Conservation (phyloP, 805 yeast genomes). For the Starmera dryadoides region DNA sequence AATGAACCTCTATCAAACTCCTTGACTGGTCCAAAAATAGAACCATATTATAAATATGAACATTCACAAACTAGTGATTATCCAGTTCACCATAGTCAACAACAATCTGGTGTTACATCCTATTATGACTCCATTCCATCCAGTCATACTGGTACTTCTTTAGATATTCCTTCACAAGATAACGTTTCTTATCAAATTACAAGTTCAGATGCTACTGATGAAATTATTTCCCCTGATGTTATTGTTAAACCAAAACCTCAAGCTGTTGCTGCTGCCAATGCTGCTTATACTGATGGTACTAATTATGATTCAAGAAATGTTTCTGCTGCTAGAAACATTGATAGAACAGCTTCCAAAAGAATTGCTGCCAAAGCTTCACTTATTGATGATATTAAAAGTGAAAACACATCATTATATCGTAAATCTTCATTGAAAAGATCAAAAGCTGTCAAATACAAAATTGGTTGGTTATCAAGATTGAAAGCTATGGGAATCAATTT, state of each 20-base stretch:
- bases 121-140: background rate
- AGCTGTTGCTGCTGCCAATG: too few relatives aligned
- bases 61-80: background rate
- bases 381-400: conserved; percentile 2
- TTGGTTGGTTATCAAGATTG: conserved; percentile 29
- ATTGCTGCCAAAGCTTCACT: too few relatives aligned
- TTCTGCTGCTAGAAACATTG: too few relatives aligned
- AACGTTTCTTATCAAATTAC: conserved; percentile 23
- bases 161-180: conserved; percentile 12
- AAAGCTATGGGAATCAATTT: conserved; percentile 19
- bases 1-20: background rate
- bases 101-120: background rate
- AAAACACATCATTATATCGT: conserved; percentile 9
- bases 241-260: background rate
- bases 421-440: conserved; percentile 23
- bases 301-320: too few relatives aligned
- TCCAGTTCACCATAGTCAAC: background rate
- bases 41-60: conserved; percentile 12
- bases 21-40: conserved; percentile 11
- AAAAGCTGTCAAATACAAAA: conserved; percentile 29
- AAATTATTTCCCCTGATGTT: background rate
- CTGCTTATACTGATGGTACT: too few relatives aligned
- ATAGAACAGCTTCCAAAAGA: too few relatives aligned
- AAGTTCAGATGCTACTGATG: conserved; percentile 3
- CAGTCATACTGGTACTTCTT: background rate